Conservation (phyloP, 2,329 filamentous ascomycete species). For the Colletotrichum liaoningense region DNA sequence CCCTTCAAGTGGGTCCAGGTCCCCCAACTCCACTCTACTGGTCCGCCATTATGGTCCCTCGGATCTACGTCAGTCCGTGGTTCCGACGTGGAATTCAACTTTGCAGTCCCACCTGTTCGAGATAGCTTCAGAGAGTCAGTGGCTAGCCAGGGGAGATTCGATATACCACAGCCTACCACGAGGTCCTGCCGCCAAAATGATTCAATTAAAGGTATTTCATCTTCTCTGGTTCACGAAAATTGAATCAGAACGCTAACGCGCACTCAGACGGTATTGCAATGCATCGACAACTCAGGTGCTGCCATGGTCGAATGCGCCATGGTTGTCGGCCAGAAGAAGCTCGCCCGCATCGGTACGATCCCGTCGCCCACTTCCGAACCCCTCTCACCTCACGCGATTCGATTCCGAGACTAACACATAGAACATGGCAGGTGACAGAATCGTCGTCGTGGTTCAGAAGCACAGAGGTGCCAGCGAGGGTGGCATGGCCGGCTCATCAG, state of each 20-base stretch:
- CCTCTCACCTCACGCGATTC: background rate
- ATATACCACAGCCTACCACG: constrained; percentile 22
- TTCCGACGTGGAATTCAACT: constrained; percentile 23
- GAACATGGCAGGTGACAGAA: constrained; percentile 80
- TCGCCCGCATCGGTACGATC: constrained; percentile 85
- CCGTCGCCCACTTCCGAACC: background rate
- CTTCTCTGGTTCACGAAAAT: too few species aligned
- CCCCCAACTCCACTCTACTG: too few species aligned
- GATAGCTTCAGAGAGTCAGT: constrained; percentile 26
- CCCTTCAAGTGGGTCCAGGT: too few species aligned
- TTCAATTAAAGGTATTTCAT: constrained; percentile 81
- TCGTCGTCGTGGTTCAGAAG: constrained; percentile 97
- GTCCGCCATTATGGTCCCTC: background rate
- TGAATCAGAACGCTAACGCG: background rate
- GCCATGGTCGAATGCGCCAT: constrained; percentile 96
- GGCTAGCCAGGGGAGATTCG: constrained; percentile 20
- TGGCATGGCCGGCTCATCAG: constrained; percentile 76
- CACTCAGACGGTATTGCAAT: constrained; percentile 90
- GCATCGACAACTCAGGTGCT: constrained; percentile 99
- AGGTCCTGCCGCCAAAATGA: constrained; percentile 72
- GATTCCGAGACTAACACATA: constrained; percentile 56
- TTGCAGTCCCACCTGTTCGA: constrained; percentile 31
- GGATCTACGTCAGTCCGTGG: constrained; percentile 4
- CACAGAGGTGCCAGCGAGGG: constrained; percentile 83
- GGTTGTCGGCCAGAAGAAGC: constrained; percentile 89